Conservation (phyloP, 208 protist genomes). For the Trypanosoma vivax region DNA sequence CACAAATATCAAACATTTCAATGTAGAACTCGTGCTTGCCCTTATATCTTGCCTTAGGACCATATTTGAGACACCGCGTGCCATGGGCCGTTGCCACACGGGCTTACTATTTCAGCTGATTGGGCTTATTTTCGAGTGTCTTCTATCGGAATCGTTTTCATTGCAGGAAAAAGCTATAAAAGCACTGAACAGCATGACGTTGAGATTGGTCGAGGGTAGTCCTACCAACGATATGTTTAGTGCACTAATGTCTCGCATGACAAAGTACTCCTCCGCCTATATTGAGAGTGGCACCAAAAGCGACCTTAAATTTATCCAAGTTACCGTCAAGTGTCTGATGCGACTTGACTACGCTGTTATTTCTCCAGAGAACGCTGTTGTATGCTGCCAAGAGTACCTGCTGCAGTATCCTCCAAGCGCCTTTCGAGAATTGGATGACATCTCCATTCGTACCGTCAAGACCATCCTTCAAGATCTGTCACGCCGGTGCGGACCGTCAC, state of each 20-base stretch:
- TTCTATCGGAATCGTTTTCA: conserved; percentile 77
- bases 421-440: conserved; percentile 78
- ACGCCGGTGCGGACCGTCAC: conserved; percentile 30
- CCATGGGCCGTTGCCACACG: conserved; percentile 53
- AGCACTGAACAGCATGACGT: conserved; percentile 76
- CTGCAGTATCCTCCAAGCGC: conserved; percentile 83
- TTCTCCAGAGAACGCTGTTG: conserved; percentile 60
- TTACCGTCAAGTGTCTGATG: conserved; percentile 88
- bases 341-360: conserved; percentile 50
- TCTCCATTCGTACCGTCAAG: conserved; percentile 86
- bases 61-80: conserved; percentile 47
- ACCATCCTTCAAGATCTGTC: conserved; percentile 76
- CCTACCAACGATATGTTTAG: conserved; percentile 73
- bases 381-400: conserved; percentile 85
- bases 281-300: conserved; percentile 47
- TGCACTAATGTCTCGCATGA: conserved; percentile 73
- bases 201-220: conserved; percentile 64
- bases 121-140: conserved; percentile 79
- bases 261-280: conserved; percentile 75
- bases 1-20: conserved; percentile 55
- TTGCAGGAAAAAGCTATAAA: conserved; percentile 61
- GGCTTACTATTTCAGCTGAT: conserved; percentile 61
- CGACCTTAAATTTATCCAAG: conserved; percentile 86
- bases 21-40: conserved; percentile 41
- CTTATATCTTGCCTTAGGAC: conserved; percentile 61